Base-by-base conservation (phyloP, 2,329 filamentous ascomycete species). In the Fusarium sp. region DNA sequence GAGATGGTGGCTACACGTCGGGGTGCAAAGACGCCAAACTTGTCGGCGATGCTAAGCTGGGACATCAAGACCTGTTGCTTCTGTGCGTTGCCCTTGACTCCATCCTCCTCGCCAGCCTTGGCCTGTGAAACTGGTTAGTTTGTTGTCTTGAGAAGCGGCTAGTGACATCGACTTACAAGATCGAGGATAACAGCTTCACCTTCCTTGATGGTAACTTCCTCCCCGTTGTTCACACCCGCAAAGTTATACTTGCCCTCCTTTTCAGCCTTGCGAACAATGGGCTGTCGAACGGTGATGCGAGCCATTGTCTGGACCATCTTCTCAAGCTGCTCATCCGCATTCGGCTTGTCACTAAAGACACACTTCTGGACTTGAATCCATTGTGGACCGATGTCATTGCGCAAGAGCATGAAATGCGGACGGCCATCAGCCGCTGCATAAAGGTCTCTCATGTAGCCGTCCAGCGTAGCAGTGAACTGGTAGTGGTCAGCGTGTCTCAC, bases 41-140 rank as follows among this genome's bases (percentile, higher is more conserved):
- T 62, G 18, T 62, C 60, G 5, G 60, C 41, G 28, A 62, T 58
- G n/a, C 10, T 62, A 14, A 62, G 60, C 26, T 62, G 60, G 4
- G 51, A 57, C 10, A 44, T 28, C 4, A 62, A 14, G 20, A 62
- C 10, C 14, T 39, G 20, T 1, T 22, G n/a, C 33, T 45, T 38
- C 31, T 26, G 18, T 6, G n/a, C 6, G 5, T 56, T 20, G 1
- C 12, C 16, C 30, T 61, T 41, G 18, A 61, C 57, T 24, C 5
- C 26, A 11, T 33, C 31, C 6, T 60, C 53, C 6, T 48, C 54
- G 18, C 36, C 30, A 5, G 57, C 57, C n/a, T n/a, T 54, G 18
- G 57, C 47, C 59, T 57, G 14, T 38, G 24, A 6, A 11, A 26
- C 15, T 12, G 13, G 2, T 42, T 24, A 42, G 41, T 42, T 6